phyloP scores from a whole-genome alignment of 331 rosid genomes.

The Pyracantha coccinea region DNA sequence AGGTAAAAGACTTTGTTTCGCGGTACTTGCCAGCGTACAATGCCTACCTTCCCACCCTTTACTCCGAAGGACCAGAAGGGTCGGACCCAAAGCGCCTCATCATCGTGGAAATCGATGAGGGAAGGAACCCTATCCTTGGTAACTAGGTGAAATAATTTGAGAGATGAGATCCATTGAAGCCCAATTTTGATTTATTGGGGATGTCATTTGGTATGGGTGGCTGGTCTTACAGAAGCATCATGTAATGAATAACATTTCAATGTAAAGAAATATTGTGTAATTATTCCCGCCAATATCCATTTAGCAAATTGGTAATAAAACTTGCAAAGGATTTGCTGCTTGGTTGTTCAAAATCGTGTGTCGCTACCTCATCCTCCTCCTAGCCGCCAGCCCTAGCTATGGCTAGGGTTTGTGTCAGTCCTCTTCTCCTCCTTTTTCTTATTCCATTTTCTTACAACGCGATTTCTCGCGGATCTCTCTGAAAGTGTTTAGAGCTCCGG shows the following conservation, averaged over 20 bases:
- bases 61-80: conserved; percentile 80
- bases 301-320: no score
- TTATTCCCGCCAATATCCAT: no score
- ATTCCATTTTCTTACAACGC: no score
- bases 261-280: not conserved
- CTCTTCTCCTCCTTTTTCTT: no score
- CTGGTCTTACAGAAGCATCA: conserved; percentile 5
- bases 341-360: no score
- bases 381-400: no score
- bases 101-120: conserved; percentile 74
- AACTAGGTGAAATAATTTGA: conserved; percentile 21
- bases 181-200: conserved; percentile 27
- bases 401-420: no score
- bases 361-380: no score
- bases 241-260: not conserved
- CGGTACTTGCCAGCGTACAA: conserved; percentile 91
- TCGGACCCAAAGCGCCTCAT: conserved; percentile 65
- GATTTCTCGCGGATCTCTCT: no score
- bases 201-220: conserved; percentile 4
- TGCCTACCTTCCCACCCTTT: conserved; percentile 92
- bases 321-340: no score
- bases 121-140: conserved; percentile 79
- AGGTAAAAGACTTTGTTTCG: conserved; percentile 93
- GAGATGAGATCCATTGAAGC: conserved; percentile 6
- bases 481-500: no score